These are phyloP conservation scores for Penicillium sumatraense DNA, from an alignment of 2,329 filamentous ascomycete genomes.

Conservation along the genomic window DNA sequence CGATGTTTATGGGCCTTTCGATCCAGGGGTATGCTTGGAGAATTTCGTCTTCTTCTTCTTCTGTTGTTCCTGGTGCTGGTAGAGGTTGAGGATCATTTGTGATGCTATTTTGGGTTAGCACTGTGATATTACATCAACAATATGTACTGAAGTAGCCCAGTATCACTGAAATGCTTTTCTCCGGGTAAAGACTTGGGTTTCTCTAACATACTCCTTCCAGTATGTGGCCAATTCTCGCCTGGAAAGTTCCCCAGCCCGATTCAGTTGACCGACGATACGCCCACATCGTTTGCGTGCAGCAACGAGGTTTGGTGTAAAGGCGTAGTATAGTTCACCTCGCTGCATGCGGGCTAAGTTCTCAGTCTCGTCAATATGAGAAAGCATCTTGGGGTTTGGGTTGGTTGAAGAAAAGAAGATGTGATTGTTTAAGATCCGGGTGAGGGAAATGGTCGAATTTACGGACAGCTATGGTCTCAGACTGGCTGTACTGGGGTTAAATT, in stretches of 20 bases:
- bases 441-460: neutral
- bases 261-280: slow-evolving; percentile 63
- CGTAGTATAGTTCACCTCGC: slow-evolving; percentile 70
- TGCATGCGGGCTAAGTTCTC: slow-evolving; percentile 51
- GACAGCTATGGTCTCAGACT: too few relatives aligned
- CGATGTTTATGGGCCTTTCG: slow-evolving; percentile 69
- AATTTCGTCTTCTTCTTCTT: slow-evolving; percentile 18
- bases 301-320: slow-evolving; percentile 68
- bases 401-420: neutral
- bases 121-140: too few relatives aligned
- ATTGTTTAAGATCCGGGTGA: neutral
- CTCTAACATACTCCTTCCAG: slow-evolving; percentile 65
- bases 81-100: slow-evolving; percentile 4
- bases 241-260: slow-evolving; percentile 54
- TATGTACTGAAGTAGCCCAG: too few relatives aligned
- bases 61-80: slow-evolving; percentile 6
- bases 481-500: neutral
- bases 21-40: slow-evolving; percentile 44
- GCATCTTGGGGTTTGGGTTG: neutral
- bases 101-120: slow-evolving; percentile 33
- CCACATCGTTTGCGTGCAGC: slow-evolving; percentile 64
- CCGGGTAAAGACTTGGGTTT: too few relatives aligned
- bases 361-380: slow-evolving; percentile 17
- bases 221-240: slow-evolving; percentile 65
- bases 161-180: too few relatives aligned